Base-by-base conservation (phyloP, 2,329 filamentous ascomycete species). In the Macrophomina tecta region DNA sequence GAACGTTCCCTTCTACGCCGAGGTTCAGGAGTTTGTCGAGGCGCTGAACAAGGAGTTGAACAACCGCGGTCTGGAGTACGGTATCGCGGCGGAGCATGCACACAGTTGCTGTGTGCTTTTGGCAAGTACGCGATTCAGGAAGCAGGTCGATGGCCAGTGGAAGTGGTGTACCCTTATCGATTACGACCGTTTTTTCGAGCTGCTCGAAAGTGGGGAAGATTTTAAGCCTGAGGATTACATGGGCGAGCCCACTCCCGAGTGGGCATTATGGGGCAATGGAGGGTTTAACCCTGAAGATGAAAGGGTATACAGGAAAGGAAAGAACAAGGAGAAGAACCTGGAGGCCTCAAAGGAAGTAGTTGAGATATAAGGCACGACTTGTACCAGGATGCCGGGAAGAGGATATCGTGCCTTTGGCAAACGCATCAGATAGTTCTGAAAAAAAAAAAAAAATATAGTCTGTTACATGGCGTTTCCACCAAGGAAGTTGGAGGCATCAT, bases 1-100 rank as follows among this genome's bases (percentile, higher is more conserved):
- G 73, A 98, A 98, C 75, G 95, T 98, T 9, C 94, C 94, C 0
- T 98, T 97, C 75, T 98, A 97, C 81, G 90, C 91, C 77, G 94
- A 97, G 67, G 91, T 97, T 2, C 87, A 87, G 42, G 88, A 89
- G 2, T 98, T 97, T 74, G 93, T 96, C 9, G 85, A 86, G 46
- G 89, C 90, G 0, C 85, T 97, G 0, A 88, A 94, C 69, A 80
- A 81, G 40, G 89, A 91, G 68, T 83, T 98, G 12, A 82, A 84
- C 45, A 84, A 84, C 61, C 85, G 92, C 48, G 92, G 92, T 0
- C 83, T 98, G 6, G 84, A 84, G 1, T 98, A 98, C 73, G 94
- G 94, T 18, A 94, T 98, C 72, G 94, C 92, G 0, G 95, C 94
- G 1, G 95, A 98, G 80, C 94, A 98, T 76, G 92, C 92, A 1